Evolutionary conservation across 2,329 filamentous ascomycete species (phyloP), one percentile per base, ranked within the genome.

Genomic region (Talaromyces verruculosus): DNA sequence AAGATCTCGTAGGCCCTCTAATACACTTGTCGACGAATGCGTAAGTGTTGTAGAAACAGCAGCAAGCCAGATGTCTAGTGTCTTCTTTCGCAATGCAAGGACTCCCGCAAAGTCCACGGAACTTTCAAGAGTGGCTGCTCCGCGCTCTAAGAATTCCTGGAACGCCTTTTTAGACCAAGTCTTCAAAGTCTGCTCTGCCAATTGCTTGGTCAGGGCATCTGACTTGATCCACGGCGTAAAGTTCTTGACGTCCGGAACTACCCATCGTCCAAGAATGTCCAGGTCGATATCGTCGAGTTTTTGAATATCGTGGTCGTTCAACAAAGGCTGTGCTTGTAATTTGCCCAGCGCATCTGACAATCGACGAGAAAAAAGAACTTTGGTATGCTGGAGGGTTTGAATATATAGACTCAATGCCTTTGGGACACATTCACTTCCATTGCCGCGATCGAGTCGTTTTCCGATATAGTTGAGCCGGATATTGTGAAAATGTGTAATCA

Each of bases 181-280:
- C 25, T 83, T 83, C 15, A 92, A 82, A 76, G 87, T 87, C 1
- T 87, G 84, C 49, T 84, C 83, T 0, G 87, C 86, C 67, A 88
- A 84, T 28, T 81, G 78, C 22, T 84, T 86, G 28, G 88, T 85
- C 4, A 91, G 77, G 69, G 95, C 91, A 69, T 93, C 91, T 71
- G 96, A 89, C 35, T 91, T 88, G 41, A 96, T 91, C 80, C 92
- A 97, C 0, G 93, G 93, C 0, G 89, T 94, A 74, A 96, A 97
- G 69, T 90, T 90, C 57, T 87, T 87, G 49, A 97, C 91, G 67
- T 96, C 92, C 7, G 93, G 88, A 19, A 90, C 85, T 68, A 95
- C 91, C 91, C 93, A 96, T 22, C 85, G 84, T 69, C 89, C 87
- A 72, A 92, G 88, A 10, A 95, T 80, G 73, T 97, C 92, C 30